Evolutionary conservation across 805 yeast genomes (phyloP), one percentile per base, ranked within the genome.

Genomic region (Lachancea mirantina): DNA sequence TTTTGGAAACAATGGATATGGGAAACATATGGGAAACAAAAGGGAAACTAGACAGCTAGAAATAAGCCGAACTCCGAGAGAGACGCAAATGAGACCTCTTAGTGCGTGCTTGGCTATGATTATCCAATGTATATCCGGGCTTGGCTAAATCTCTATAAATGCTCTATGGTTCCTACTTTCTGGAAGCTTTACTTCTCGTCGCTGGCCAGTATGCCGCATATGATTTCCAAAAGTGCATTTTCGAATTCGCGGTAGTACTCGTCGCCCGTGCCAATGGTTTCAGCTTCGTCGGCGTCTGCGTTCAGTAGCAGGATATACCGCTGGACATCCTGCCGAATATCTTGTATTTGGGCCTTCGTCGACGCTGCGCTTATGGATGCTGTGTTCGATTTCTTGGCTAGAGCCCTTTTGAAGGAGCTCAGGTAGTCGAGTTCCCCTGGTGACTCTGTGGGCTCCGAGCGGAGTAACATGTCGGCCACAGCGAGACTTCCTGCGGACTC

Each of bases 401-500:
- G 19, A 15, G 19, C 22, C 8, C 19, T 17, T n/a, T 14, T 16
- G 25, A 14, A n/a, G 25, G 35, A 10, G 29, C 14, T 13, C 19
- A 31, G 4, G 14, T 24, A 22, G 22, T 22, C 24, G 8, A 28
- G 16, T 7, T 27, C 27, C n/a, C n/a, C n/a, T n/a, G n/a, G n/a
- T n/a, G n/a, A n/a, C n/a, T n/a, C n/a, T n/a, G n/a, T n/a, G n/a
- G n/a, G n/a, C n/a, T n/a, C n/a, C n/a, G n/a, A n/a, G n/a, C n/a
- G n/a, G n/a, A n/a, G n/a, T n/a, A n/a, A n/a, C n/a, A n/a, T n/a
- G n/a, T n/a, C n/a, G 13, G 24, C 6, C 4, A 10, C 17, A 7
- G 34, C 28, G 16, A 14, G 19, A 4, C 20, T 41, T 35, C 32
- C 42, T 34, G 25, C 45, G 13, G 47, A 52, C 16, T 50, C 47